Percentiles rank a stretch among this genome's conserved stretches.
These are phyloP conservation scores for Brasilioporus rufonigricans DNA, from an alignment of 768 basidiomycete species.

Conservation along the genomic window DNA sequence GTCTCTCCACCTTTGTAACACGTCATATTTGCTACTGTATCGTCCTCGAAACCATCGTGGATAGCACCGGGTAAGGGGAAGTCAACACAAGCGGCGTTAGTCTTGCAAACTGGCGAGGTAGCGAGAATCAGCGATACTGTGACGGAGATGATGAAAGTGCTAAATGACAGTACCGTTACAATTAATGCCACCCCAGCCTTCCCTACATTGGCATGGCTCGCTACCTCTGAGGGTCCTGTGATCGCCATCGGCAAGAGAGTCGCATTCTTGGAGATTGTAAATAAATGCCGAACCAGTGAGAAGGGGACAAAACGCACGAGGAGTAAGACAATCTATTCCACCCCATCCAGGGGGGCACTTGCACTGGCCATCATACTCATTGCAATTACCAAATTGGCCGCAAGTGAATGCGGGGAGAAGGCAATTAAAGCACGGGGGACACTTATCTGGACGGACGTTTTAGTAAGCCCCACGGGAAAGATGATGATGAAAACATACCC, in stretches of 20 bases:
- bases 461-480: neutral
- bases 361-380: conserved; percentile 92
- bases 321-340: conserved; percentile 90
- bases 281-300: neutral
- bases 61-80: conserved; percentile 64
- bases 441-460: conserved; percentile 42
- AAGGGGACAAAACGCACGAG: conserved; percentile 57
- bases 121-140: neutral
- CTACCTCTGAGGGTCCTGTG: conserved; percentile 79
- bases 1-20: conserved; percentile 94
- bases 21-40: conserved; percentile 65
- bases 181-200: conserved; percentile 95
- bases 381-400: conserved; percentile 89
- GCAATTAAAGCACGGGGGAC: conserved; percentile 96
- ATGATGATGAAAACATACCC: conserved; percentile 7
- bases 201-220: conserved; percentile 81
- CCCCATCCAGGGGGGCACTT: conserved; percentile 98
- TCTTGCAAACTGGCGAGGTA: conserved; percentile 72
- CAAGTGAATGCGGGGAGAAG: conserved; percentile 88
- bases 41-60: conserved; percentile 39
- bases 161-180: conserved; percentile 75
- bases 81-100: conserved; percentile 70
- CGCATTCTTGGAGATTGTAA: conserved; percentile 64
- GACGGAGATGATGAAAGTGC: neutral
- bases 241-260: conserved; percentile 88